Base-by-base conservation (phyloP, 352 stramenopile genomes). In the Phytophthora uliginosa region DNA sequence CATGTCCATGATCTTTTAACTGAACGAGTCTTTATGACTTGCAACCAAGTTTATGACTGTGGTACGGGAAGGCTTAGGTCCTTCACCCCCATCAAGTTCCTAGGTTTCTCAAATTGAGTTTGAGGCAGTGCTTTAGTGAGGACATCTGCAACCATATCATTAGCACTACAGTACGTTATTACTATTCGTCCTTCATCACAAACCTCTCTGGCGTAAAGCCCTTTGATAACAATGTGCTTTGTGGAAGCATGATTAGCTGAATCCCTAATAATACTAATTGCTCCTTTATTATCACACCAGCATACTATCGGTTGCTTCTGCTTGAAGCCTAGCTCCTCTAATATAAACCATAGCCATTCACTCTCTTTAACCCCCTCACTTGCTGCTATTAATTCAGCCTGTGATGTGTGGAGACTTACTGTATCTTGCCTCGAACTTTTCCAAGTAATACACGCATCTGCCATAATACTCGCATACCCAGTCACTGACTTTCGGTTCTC, bases 331-430 rank as follows among this genome's bases (percentile, higher is more conserved):
- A 67, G n/a, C 15, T 59, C 52, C 8, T 66, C 20, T 17, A 73
- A 33, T 59, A 73, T 12, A 40, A 67, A 31, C 36, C 26, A 28
- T 17, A 65, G 8, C 58, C 61, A 68, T 33, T 60, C 22, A 7
- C 51, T 60, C 38, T 68, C 51, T 31, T 51, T 68, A 4, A 68
- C 33, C n/a, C 58, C 38, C 58, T 73, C 65, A 20, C 56, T 72
- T 38, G 40, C 48, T 22, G 56, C 65, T 15, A 72, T 51, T 50
- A 72, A 18, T 54, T 72, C 65, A 31, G 65, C 6, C 17, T 72
- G 31, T 56, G 57, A 36, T 33, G 24, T 72, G 24, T 72, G 28
- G 8, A 72, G 34, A 59, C 57, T 67, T 13, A 62, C 26, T 13
- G 18, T 55, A 31, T 38, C 18, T 47, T 65, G 58, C n/a, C 31